phyloP scores from a whole-genome alignment of 176 grass and related monocot genomes.

The Bolboschoenus planiculmis region DNA sequence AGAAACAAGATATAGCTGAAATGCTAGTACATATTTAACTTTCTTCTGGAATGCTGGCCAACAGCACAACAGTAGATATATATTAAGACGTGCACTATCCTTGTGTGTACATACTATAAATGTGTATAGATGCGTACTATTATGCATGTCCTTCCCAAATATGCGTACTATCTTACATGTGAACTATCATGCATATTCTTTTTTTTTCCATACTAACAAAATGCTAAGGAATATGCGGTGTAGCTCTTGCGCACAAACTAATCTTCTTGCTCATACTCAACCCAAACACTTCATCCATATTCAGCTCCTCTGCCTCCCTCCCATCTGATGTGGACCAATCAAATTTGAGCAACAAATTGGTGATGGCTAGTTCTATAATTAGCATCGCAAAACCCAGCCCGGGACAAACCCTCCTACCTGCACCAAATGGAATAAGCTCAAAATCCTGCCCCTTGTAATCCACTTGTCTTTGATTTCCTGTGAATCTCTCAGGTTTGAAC shows the following conservation, averaged over 20 bases:
- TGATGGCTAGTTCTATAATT: constrained; percentile 39
- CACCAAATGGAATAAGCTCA: constrained; percentile 42
- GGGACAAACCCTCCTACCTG: constrained; percentile 31
- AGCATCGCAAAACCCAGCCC: constrained; percentile 33
- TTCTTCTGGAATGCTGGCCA: too few species aligned
- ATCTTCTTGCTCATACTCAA: neutral
- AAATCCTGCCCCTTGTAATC: constrained; percentile 43
- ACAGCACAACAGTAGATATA: too few species aligned
- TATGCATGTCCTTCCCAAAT: neutral
- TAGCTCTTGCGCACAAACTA: neutral
- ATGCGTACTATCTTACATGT: neutral
- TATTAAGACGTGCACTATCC: neutral
- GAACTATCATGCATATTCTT: neutral
- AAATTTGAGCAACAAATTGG: constrained; percentile 26
- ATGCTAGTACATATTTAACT: too few species aligned
- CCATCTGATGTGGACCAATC: constrained; percentile 23
- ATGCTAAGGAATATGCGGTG: neutral
- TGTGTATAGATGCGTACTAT: neutral
- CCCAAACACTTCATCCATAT: neutral
- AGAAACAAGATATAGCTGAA: too few species aligned
- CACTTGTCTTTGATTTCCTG: constrained; percentile 22
- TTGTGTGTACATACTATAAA: too few species aligned
- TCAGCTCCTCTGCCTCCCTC: neutral
- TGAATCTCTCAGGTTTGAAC: constrained; percentile 43
- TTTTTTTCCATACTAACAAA: neutral